Base-by-base conservation (phyloP, 441 rosid species). In the Erysimum cheiri region DNA sequence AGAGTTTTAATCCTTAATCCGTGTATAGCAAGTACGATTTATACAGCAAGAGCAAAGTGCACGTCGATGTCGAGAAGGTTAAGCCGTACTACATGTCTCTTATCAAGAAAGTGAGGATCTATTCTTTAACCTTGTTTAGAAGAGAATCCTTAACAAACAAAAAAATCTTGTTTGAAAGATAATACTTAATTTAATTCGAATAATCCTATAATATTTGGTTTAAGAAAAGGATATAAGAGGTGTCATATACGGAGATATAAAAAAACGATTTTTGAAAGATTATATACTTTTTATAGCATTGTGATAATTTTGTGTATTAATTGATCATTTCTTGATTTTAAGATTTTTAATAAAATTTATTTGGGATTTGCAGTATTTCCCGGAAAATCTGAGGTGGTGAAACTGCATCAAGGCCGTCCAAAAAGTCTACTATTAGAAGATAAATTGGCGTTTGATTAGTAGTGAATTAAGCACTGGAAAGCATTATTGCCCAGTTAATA, bases 11-110 rank as follows among this genome's bases (percentile, higher is more conserved):
- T 13, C 8, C 41, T 52, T 47, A 56, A 6, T 36, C 0, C 19
- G 47, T 65, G 53, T 54, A 67, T 79, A 89, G 95, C 87, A 93
- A 91, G 64, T 93, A 93, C 64, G 98, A 91, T 52, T 89, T 91
- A 4, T 93, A 94, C 79, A 91, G 98, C 80, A 92, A 92, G 84
- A 92, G 97, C 87, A 91, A 87, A 70, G 90, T 80, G n/a, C 85
- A 80, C 35, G 53, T 91, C 4, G 93, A 90, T 64, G 87, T 92
- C 8, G 91, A 90, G 69, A 82, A 85, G 70, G 97, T 91, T 67
- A 91, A 87, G 72, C 97, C 97, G 26, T 91, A 88, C 76, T 91
- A 91, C 54, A 81, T 84, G 44, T 85, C 95, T 72, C 87, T 91
- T 9, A 84, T 91, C 53, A 72, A 86, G 37, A 93, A 88, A 86